These are phyloP conservation scores for Trichoderma gracile DNA, from an alignment of 2,329 filamentous ascomycete species.

Conservation along the genomic window DNA sequence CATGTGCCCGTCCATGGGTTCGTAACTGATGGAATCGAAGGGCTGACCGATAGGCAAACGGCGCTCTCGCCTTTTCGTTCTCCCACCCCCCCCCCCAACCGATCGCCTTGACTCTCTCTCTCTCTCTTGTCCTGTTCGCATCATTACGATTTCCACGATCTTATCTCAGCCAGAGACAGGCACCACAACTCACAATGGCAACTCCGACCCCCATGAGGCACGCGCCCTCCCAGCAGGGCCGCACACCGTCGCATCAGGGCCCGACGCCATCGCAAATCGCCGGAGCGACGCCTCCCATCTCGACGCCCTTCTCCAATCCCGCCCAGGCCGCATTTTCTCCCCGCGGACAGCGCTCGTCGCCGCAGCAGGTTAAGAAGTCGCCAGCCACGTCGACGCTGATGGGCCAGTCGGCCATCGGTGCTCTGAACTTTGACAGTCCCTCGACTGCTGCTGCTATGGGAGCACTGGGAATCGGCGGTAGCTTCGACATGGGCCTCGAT, in stretches of 20 bases:
- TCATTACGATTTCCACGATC: constrained; percentile 22
- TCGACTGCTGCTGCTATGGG: constrained; percentile 63
- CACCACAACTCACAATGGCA: constrained; percentile 41
- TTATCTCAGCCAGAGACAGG: background rate
- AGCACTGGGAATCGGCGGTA: constrained; percentile 51
- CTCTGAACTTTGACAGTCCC: constrained; percentile 64
- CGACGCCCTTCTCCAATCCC: constrained; percentile 64
- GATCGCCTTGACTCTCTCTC: background rate
- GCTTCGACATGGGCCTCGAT: constrained; percentile 56
- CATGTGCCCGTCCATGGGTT: background rate
- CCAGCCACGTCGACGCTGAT: constrained; percentile 54
- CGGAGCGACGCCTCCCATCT: constrained; percentile 64
- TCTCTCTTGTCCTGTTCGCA: background rate
- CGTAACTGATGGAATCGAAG: constrained; percentile 18
- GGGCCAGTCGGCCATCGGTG: constrained; percentile 47
- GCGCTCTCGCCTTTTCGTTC: constrained; percentile 15
- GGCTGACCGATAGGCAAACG: background rate
- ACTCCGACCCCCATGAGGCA: constrained; percentile 55
- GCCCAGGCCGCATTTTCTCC: constrained; percentile 62
- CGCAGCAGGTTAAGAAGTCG: constrained; percentile 65
- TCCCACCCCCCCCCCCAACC: no score
- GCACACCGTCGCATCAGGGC: constrained; percentile 45
- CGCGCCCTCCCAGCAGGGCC: constrained; percentile 44
- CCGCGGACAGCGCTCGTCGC: constrained; percentile 58
- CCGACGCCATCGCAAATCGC: constrained; percentile 47